Base-by-base conservation (phyloP, 257 asterid genomes). In the Apocynum venetum region DNA sequence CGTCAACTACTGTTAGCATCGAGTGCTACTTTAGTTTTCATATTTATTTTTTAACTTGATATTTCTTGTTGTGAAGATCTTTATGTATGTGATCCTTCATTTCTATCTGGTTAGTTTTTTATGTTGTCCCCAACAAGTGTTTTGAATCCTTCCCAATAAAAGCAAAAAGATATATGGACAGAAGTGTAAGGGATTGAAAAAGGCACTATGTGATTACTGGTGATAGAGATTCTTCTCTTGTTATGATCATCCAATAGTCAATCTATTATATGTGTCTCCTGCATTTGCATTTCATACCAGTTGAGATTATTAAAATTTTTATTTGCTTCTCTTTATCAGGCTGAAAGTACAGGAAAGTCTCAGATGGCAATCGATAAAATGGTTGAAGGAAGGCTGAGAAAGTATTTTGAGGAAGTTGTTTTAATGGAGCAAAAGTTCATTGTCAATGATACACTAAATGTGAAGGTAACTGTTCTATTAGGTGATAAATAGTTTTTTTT, bases 401-500 rank as follows among this genome's bases (percentile, higher is more conserved):
- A 93, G 85, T 96, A 93, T 80, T 96, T 74, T 56, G 99, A 93
- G 86, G 99, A 96, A 83, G 98, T 93, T 78, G 99, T 90, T 75
- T 88, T 96, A 74, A 81, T 96, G 97, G 98, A 96, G 89, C 99
- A 96, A 87, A 93, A 96, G 77, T 93, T 96, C 83, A 81, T 96
- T 44, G 89, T 93, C 71, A 84, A 95, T 74, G 98, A 95, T 82
- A 40, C 92, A 13, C 40, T 95, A 48, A 88, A 80, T 82, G 61
- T 76, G 80, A 78, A 46, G 74, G 71, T 35, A 74, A 60, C 70
- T 56, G 51, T 76, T 47, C 74, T 67, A 4, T 65, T 66, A 41
- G 71, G 46, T 74, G 38, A 52, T 43, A 40, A 55, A 71, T 67
- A 53, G 51, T 76, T 1, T 59, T 2, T 72, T 6, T 36, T 20